A percentile compares a stretch with the other conserved stretches of the same genome.
These are phyloP conservation scores for Penicillium diatomitis DNA, from an alignment of 495 filamentous ascomycete species.

Conservation along the genomic window DNA sequence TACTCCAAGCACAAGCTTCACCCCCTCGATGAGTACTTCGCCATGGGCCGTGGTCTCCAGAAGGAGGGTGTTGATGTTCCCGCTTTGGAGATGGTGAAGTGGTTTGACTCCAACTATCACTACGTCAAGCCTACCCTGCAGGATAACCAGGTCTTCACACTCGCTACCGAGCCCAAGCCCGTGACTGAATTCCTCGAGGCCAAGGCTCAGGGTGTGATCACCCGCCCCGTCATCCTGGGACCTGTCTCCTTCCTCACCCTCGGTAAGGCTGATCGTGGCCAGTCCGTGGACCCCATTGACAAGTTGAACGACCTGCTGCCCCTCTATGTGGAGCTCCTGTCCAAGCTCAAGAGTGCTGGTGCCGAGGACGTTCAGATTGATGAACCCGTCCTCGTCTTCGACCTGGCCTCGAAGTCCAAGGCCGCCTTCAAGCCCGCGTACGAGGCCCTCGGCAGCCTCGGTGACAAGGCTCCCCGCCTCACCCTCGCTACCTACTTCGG, in stretches of 20 bases:
- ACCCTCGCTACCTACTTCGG: conserved; percentile 95
- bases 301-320: conserved; percentile 86
- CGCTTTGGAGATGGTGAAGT: conserved; percentile 97
- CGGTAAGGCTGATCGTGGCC: conserved; percentile 92
- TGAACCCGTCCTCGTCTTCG: conserved; percentile 91
- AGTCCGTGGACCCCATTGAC: conserved; percentile 82
- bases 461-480: conserved; percentile 68
- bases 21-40: conserved; percentile 93
- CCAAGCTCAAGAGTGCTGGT: conserved; percentile 88
- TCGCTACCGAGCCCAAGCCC: conserved; percentile 79
- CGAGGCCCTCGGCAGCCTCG: conserved; percentile 70
- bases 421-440: conserved; percentile 96
- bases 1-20: conserved; percentile 80
- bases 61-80: conserved; percentile 82
- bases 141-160: conserved; percentile 91
- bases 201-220: conserved; percentile 87
- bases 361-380: conserved; percentile 94
- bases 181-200: conserved; percentile 91
- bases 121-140: conserved; percentile 98
- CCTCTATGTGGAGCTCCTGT: conserved; percentile 82
- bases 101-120: conserved; percentile 99
- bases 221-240: conserved; percentile 88
- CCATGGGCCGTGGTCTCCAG: conserved; percentile 97
- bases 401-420: conserved; percentile 80
- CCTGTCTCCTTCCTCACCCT: conserved; percentile 95